phyloP scores from a whole-genome alignment of 192 early-diverging fungal genomes.

The Endogone sp. region DNA sequence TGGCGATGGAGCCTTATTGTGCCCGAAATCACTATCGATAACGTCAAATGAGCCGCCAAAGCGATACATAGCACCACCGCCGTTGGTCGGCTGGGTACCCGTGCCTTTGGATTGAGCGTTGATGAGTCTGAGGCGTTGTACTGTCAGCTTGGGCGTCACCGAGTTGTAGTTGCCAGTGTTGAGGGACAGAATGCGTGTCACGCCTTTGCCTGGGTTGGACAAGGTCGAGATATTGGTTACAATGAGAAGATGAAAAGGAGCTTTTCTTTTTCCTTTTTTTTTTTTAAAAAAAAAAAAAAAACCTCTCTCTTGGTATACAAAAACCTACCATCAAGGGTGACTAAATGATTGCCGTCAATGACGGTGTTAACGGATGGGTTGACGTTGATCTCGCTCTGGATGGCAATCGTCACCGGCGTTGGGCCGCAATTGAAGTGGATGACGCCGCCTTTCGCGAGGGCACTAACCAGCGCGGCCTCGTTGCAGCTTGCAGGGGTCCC shows the following conservation, averaged over 20 bases:
- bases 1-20: not conserved
- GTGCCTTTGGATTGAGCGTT: not conserved
- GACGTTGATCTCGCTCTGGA: not conserved
- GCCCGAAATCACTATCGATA: conserved; percentile 1
- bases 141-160: not conserved
- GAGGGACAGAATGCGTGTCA: not conserved
- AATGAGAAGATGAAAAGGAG: not conserved
- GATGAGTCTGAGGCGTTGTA: not conserved
- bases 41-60: conserved; percentile 2
- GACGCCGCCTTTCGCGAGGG: not conserved
- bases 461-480: not conserved
- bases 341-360: not conserved
- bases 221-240: not conserved
- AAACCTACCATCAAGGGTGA: not conserved
- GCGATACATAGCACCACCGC: not conserved
- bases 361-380: not conserved
- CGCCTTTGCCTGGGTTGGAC: not conserved
- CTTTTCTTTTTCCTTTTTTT: too few species aligned
- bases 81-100: not conserved
- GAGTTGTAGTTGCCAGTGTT: conserved; percentile 3
- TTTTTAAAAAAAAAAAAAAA: not conserved
- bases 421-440: not conserved
- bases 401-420: not conserved
- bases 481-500: not conserved
- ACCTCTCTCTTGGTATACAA: too few species aligned